phyloP scores from a whole-genome alignment of 148 eudicot genomes.

The Diospyros lotus region DNA sequence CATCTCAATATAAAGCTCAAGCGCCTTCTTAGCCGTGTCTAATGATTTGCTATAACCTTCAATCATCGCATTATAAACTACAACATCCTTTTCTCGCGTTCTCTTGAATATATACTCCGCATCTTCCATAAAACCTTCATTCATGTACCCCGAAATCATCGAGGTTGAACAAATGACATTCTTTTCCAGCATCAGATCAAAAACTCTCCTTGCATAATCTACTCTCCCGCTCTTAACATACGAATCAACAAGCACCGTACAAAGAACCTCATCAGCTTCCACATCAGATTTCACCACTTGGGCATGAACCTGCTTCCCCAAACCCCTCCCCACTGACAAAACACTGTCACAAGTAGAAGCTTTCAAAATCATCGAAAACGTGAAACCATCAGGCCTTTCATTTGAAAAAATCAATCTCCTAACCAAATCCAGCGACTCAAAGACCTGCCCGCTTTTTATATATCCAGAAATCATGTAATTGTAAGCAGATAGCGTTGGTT shows the following conservation, averaged over 20 bases:
- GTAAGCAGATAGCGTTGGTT: conserved; percentile 65
- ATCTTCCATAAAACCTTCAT: conserved; percentile 40
- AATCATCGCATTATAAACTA: conserved; percentile 93
- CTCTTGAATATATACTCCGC: conserved; percentile 63
- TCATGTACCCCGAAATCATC: conserved; percentile 77
- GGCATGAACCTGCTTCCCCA: conserved; percentile 75
- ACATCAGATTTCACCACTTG: conserved; percentile 43
- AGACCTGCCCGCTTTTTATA: conserved; percentile 36
- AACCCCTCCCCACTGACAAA: conserved; percentile 11
- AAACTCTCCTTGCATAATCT: conserved; percentile 66
- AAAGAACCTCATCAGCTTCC: conserved; percentile 55
- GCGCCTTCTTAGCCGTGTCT: conserved; percentile 58
- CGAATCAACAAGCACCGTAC: conserved; percentile 57
- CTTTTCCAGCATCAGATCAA: conserved; percentile 54
- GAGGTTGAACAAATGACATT: conserved; percentile 83
- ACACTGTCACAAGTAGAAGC: conserved; percentile 40
- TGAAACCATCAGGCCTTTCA: conserved; percentile 69
- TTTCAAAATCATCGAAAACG: conserved; percentile 74
- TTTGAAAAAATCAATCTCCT: conserved; percentile 29
- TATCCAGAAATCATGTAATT: conserved; percentile 78
- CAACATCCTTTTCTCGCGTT: conserved; percentile 62
- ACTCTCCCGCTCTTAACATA: conserved; percentile 74
- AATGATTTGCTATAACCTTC: conserved; percentile 85
- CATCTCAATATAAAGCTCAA: conserved; percentile 60
- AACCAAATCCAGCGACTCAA: conserved; percentile 46